Evolutionary conservation across 1,284 basidiomycete species (phyloP), one percentile per base, ranked within the genome.

Genomic region (Austropuccinia psidii): DNA sequence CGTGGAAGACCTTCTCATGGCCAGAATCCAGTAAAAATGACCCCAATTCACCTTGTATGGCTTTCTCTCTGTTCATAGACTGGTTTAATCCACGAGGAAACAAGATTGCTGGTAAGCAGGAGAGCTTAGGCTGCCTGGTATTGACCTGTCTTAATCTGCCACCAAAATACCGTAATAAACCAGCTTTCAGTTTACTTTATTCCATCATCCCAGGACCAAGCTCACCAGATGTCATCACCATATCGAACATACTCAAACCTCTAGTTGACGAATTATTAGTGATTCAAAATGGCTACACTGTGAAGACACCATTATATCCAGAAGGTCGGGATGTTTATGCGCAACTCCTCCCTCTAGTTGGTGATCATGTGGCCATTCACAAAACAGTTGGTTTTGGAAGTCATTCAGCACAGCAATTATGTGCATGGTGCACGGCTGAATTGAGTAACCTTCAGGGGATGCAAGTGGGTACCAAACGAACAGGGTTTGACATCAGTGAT

Each of bases 31-130:
- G 24, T 15, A 17, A 29, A n/a, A 54, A 54, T 27, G 11, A 54
- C 24, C 24, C 50, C 9, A 9, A 54, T 11, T 15, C 62, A 5
- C 24, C 50, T 17, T 27, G 37, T n/a, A 27, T 66, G 2, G 39
- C 47, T 17, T 58, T 69, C 35, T 69, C 67, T 5, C 41, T 69
- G 17, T 58, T 58, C 35, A 39, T 58, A n/a, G 54, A 69, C 27
- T 69, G 67, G 67, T 69, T 69, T 29, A 69, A 69, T 35, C 67
- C 39, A 4, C 21, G 35, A 21, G 67, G 67, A 15, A 69, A 69
- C 54, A 69, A 69, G 39, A 29, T 21, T 11, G 31, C 19, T 31
- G 65, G 62, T 4, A 50, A 27, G 7, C 15, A 31, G 19, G 15
- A 27, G 13, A 49, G 43, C 15, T 19, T 50, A 4, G 45, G 62